These are phyloP conservation scores for Mycosphaerella sp. DNA, from an alignment of 2,329 filamentous ascomycete species.

Conservation along the genomic window DNA sequence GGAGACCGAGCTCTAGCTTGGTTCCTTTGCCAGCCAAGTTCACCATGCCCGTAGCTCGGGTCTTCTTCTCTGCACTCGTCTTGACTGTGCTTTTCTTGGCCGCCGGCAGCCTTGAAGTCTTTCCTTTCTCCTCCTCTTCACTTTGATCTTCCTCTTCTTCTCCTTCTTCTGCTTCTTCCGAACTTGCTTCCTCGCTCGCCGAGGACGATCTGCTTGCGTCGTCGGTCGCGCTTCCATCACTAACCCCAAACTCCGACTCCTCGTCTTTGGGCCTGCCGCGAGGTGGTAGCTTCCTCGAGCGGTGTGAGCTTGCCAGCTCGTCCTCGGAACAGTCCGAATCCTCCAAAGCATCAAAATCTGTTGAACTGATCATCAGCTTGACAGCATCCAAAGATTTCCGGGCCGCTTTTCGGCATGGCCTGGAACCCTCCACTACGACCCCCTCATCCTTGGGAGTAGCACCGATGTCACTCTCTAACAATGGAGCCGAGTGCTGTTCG, in stretches of 20 bases:
- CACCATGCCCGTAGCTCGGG: not conserved
- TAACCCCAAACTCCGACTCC: not conserved
- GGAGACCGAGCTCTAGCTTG: constrained; percentile 31
- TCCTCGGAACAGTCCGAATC: not conserved
- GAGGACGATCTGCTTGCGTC: not conserved
- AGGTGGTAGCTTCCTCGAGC: not conserved
- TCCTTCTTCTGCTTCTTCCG: not conserved
- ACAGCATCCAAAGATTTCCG: not conserved
- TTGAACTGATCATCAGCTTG: not conserved
- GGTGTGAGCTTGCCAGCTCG: not conserved
- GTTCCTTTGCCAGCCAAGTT: not conserved
- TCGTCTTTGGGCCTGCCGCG: not conserved
- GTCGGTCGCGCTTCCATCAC: not conserved
- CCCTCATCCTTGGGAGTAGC: not conserved
- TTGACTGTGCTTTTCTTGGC: no score
- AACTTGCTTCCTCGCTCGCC: not conserved
- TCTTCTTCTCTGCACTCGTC: not conserved
- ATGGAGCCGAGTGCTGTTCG: not conserved
- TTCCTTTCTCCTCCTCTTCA: not conserved
- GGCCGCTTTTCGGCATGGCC: not conserved
- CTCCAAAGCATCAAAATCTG: not conserved
- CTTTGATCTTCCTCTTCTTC: not conserved
- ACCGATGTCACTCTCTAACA: not conserved
- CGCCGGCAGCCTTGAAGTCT: no score
- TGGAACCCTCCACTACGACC: not conserved